Evolutionary conservation across 2,329 filamentous ascomycete species (phyloP), one percentile per base, ranked within the genome.

Genomic region (Nakataea oryzae): DNA sequence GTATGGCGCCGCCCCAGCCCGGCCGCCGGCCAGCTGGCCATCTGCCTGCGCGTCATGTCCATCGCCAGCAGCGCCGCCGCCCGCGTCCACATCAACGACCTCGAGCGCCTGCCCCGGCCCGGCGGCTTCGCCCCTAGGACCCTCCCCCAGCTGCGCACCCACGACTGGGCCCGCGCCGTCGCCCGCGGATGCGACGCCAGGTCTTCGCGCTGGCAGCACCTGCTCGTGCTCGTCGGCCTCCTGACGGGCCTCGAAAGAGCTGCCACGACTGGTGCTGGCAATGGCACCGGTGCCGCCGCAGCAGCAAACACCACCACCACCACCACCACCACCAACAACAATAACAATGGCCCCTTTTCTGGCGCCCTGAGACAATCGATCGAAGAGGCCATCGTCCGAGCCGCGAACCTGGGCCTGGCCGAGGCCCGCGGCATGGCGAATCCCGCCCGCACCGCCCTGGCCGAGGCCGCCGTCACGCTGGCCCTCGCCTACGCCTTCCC

Each of bases 401-500:
- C 91, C 12, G 79, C 86, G 1, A 93, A 95, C 69, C 76, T 95
- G n/a, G 87, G 91, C 0, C 74, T 96, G n/a, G 74, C 57, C 11
- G 64, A 64, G 21, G 47, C 26, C 41, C 26, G 47, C 17, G 14
- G 26, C 9, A 30, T n/a, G 27, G n/a, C n/a, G 2, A n/a, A 55
- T n/a, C 5, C 7, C 34, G 17, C 41, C 24, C 34, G 12, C 7
- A 26, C 29, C 17, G 73, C 69, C 8, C 68, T 77, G 14, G 79
- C 78, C 0, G 74, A 74, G 9, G 77, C 73, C 7, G 81, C 82
- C 7, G 83, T 93, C 32, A 82, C 87, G 0, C 79, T 95, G 68
- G 86, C 90, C 0, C 75, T 96, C 65, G 91, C 89, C 67, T 90
- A 91, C 70, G 86, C 86, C 1, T 93, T 96, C 67, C 86, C 88